These are phyloP conservation scores for Nannochloropsis limnetica DNA, from an alignment of 352 stramenopile genomes.

Conservation along the genomic window DNA sequence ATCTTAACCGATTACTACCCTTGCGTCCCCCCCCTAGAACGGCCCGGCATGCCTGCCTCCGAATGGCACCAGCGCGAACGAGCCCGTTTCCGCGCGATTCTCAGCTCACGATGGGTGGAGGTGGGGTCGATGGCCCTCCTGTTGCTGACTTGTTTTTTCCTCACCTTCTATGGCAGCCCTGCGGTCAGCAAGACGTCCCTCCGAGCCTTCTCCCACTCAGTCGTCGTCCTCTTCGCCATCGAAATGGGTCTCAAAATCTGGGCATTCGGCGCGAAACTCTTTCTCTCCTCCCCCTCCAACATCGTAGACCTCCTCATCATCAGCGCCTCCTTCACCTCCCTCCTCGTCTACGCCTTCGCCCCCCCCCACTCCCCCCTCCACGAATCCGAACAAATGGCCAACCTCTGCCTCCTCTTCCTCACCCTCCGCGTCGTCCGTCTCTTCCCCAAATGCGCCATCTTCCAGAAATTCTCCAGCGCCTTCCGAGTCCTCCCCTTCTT, in stretches of 20 bases:
- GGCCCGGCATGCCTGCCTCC: background rate
- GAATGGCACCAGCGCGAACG: slow-evolving; percentile 21
- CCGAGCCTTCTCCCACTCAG: background rate
- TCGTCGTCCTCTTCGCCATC: slow-evolving; percentile 23
- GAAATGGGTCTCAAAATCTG: background rate
- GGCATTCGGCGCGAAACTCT: background rate
- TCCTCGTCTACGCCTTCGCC: slow-evolving; percentile 30
- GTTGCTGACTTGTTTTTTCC: slow-evolving; percentile 27
- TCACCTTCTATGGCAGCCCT: slow-evolving; percentile 23
- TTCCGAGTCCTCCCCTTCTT: slow-evolving; percentile 32
- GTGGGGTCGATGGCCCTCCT: slow-evolving; percentile 13
- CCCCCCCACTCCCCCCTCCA: slow-evolving; percentile 1
- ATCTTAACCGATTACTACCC: slow-evolving; percentile 26
- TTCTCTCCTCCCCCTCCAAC: background rate
- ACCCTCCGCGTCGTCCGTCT: background rate
- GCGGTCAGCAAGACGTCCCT: background rate
- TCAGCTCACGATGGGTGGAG: background rate
- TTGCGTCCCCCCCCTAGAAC: background rate
- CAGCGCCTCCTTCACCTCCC: slow-evolving; percentile 22
- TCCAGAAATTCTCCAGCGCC: slow-evolving; percentile 1
- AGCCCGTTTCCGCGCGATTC: background rate
- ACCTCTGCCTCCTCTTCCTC: slow-evolving; percentile 31
- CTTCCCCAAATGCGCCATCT: slow-evolving; percentile 1
- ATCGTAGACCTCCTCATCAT: background rate
- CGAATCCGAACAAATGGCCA: slow-evolving; percentile 33